Evolutionary conservation across 306 rosid genomes (phyloP).

Genomic region (Senna tora): DNA sequence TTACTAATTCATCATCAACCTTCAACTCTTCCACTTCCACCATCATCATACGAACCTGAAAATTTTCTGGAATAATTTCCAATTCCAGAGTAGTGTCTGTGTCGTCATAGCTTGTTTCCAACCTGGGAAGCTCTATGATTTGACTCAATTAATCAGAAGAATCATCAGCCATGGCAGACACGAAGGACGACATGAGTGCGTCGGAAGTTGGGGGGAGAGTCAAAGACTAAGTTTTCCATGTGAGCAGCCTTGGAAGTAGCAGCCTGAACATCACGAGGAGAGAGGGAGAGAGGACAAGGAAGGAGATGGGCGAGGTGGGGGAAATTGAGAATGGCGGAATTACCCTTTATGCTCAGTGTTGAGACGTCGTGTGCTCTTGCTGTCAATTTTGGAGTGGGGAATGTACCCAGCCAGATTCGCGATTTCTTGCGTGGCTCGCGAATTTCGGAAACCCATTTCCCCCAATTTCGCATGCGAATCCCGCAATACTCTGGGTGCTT

Average conservation of each 20-base stretch:
- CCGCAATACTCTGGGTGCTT: conserved; percentile 66
- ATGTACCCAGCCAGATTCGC: conserved; percentile 78
- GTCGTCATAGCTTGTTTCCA: conserved; percentile 57
- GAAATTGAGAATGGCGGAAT: conserved; percentile 76
- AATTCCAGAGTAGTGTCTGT: conserved; percentile 22
- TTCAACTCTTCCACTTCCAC: too few relatives aligned
- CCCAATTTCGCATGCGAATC: conserved; percentile 78
- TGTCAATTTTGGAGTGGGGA: conserved; percentile 74
- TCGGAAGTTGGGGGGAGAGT: too few relatives aligned
- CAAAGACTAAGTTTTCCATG: conserved; percentile 49
- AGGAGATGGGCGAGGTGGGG: conserved; percentile 65
- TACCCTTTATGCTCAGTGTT: conserved; percentile 75
- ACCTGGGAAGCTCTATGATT: conserved; percentile 71
- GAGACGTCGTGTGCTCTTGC: conserved; percentile 83
- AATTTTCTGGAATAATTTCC: too few relatives aligned
- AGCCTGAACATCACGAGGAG: conserved; percentile 81
- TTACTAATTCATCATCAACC: too few relatives aligned
- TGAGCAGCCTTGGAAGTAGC: conserved; percentile 84
- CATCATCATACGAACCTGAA: too few relatives aligned
- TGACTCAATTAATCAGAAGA: conserved; percentile 67
- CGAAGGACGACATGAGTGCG: too few relatives aligned
- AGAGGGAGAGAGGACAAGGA: conserved; percentile 71
- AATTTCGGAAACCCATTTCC: conserved; percentile 84
- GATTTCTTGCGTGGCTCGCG: conserved; percentile 81
- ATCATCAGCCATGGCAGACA: too few relatives aligned